These are phyloP conservation scores for Limtongozyma cylindracea DNA, from an alignment of 805 yeast species.

Conservation along the genomic window DNA sequence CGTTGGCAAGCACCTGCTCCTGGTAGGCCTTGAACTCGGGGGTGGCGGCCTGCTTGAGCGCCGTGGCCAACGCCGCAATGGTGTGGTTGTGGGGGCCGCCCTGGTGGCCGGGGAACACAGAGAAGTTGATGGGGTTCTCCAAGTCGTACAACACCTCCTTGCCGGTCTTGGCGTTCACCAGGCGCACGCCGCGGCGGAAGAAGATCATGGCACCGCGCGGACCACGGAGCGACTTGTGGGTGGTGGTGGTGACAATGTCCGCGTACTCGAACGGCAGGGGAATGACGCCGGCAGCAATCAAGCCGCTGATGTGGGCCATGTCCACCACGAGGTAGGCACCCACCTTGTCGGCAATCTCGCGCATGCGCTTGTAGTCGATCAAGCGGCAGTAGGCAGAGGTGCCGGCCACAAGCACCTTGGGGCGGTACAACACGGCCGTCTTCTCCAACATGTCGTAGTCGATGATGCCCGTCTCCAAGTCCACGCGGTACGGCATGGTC, in stretches of 20 bases:
- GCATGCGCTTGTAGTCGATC: constrained; percentile 77
- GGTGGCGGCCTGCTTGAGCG: constrained; percentile 72
- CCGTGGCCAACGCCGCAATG: constrained; percentile 86
- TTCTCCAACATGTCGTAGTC: constrained; percentile 75
- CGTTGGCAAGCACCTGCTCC: constrained; percentile 57
- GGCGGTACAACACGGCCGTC: constrained; percentile 73
- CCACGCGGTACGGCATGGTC: constrained; percentile 91
- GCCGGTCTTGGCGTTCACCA: constrained; percentile 53
- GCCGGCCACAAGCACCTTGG: constrained; percentile 89
- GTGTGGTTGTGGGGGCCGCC: constrained; percentile 99
- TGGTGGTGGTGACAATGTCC: constrained; percentile 93
- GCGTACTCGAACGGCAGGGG: constrained; percentile 85
- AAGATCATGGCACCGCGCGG: constrained; percentile 98
- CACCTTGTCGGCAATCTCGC: constrained; percentile 72
- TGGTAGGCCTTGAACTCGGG: constrained; percentile 83
- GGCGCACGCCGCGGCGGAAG: constrained; percentile 84
- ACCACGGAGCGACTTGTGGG: constrained; percentile 94
- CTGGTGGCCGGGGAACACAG: constrained; percentile 98
- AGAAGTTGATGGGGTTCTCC: constrained; percentile 80
- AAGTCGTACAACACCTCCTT: constrained; percentile 68
- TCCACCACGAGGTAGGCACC: constrained; percentile 86
- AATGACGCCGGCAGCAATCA: constrained; percentile 83
- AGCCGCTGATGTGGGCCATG: constrained; percentile 96
- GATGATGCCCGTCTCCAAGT: constrained; percentile 68
- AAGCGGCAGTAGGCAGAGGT: constrained; percentile 88